Percentiles rank a stretch among this genome's conserved stretches.
Evolutionary conservation across 768 basidiomycete genomes (phyloP).

Genomic region (Pleurotus salmoneostramineus): DNA sequence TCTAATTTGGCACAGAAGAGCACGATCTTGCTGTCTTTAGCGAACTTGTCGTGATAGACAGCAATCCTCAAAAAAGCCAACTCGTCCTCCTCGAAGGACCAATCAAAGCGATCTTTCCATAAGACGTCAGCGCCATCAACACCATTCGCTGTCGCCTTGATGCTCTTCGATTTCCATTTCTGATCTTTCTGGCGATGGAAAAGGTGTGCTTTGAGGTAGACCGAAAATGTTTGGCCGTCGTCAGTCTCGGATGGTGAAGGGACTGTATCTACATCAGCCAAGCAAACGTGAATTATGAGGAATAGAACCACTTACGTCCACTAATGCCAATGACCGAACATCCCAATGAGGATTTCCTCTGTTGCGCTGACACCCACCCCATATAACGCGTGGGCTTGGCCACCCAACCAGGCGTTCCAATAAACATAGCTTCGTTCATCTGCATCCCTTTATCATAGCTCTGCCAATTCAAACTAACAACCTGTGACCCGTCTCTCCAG

Average conservation of each 20-base stretch:
- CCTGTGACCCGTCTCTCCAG: conserved; percentile 56
- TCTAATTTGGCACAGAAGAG: conserved; percentile 51
- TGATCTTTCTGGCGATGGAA: conserved; percentile 34
- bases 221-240: conserved; percentile 30
- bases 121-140: conserved; percentile 36
- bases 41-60: conserved; percentile 36
- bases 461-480: conserved; percentile 62
- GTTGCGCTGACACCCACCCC: conserved; percentile 13
- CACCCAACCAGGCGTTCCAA: conserved; percentile 52
- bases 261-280: conserved; percentile 24
- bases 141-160: conserved; percentile 28
- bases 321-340: conserved; percentile 41
- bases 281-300: neutral
- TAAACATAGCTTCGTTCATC: conserved; percentile 61
- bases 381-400: conserved; percentile 35
- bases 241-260: conserved; percentile 37
- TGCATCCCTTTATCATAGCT: conserved; percentile 54
- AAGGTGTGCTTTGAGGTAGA: conserved; percentile 43
- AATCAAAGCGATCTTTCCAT: conserved; percentile 43
- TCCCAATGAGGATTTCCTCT: conserved; percentile 17
- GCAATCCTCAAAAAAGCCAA: conserved; percentile 49
- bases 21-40: conserved; percentile 40
- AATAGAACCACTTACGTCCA: conserved; percentile 27
- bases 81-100: conserved; percentile 46
- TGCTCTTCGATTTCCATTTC: conserved; percentile 38